Conservation (phyloP, 352 stramenopile species). For the Phytophthora sojae region DNA sequence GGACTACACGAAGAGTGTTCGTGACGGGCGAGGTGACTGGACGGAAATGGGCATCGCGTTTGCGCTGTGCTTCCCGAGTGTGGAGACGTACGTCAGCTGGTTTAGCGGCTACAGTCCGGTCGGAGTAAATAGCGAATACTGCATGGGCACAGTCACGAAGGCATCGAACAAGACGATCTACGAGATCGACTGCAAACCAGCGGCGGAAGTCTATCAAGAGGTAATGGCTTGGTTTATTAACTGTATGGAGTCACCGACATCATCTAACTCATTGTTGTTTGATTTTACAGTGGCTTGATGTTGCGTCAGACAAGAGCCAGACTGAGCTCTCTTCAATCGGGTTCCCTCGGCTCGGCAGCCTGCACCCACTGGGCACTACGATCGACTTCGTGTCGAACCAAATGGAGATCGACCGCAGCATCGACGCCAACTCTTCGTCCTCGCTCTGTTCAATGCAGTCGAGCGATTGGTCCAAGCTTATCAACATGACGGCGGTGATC, state of each 20-base stretch:
- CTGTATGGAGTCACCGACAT: neutral
- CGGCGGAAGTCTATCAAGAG: constrained; percentile 85
- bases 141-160: constrained; percentile 89
- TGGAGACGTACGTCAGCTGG: constrained; percentile 89
- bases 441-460: constrained; percentile 85
- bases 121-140: constrained; percentile 76
- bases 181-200: constrained; percentile 86
- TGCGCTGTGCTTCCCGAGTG: constrained; percentile 84
- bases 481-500: constrained; percentile 89
- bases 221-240: constrained; percentile 26
- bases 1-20: constrained; percentile 82
- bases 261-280: neutral
- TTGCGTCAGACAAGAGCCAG: constrained; percentile 78
- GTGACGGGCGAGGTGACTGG: constrained; percentile 74
- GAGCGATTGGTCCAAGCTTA: constrained; percentile 81
- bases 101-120: constrained; percentile 89
- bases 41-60: constrained; percentile 87
- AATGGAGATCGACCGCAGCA: constrained; percentile 67
- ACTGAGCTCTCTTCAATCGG: constrained; percentile 78
- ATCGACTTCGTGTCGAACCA: constrained; percentile 84
- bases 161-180: constrained; percentile 87
- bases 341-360: constrained; percentile 82
- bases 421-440: constrained; percentile 57
- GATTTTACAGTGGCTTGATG: constrained; percentile 70
- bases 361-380: constrained; percentile 84